phyloP scores from a whole-genome alignment of 2,329 filamentous ascomycete species.

The Exophiala dermatitidis region DNA sequence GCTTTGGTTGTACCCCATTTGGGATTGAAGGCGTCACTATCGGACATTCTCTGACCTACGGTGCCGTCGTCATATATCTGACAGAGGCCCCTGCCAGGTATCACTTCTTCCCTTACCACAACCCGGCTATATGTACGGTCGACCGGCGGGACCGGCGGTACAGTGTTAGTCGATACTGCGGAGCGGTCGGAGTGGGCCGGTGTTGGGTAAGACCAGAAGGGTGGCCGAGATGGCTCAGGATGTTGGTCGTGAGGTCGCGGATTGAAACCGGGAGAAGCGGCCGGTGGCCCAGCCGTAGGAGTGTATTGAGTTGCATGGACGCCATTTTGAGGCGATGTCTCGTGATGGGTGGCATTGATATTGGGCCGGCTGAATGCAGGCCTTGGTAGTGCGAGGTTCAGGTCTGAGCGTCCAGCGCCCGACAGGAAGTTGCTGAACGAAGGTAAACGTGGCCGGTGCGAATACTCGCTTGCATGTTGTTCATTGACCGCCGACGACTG shows the following conservation, averaged over 20 bases:
- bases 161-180: conserved; percentile 15
- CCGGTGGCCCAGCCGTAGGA: conserved; percentile 1
- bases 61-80: conserved; percentile 82
- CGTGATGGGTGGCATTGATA: conserved; percentile 11
- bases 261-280: not conserved
- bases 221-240: not conserved
- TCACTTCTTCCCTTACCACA: conserved; percentile 37
- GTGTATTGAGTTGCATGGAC: conserved; percentile 2
- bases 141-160: conserved; percentile 20
- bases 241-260: conserved; percentile 1
- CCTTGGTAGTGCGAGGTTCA: conserved; percentile 5
- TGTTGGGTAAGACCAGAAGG: conserved; percentile 7
- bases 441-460: conserved; percentile 19
- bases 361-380: conserved; percentile 3
- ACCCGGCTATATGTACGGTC: conserved; percentile 7
- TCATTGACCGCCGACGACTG: conserved; percentile 6
- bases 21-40: conserved; percentile 79
- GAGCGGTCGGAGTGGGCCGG: not conserved
- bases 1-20: conserved; percentile 93
- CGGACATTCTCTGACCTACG: conserved; percentile 73
- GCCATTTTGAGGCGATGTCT: not conserved
- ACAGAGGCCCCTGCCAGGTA: conserved; percentile 71
- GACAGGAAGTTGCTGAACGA: conserved; percentile 24
- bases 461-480: not conserved
- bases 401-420: conserved; percentile 9